These are phyloP conservation scores for Ogataea ganodermae DNA, from an alignment of 805 yeast genomes.

Conservation along the genomic window DNA sequence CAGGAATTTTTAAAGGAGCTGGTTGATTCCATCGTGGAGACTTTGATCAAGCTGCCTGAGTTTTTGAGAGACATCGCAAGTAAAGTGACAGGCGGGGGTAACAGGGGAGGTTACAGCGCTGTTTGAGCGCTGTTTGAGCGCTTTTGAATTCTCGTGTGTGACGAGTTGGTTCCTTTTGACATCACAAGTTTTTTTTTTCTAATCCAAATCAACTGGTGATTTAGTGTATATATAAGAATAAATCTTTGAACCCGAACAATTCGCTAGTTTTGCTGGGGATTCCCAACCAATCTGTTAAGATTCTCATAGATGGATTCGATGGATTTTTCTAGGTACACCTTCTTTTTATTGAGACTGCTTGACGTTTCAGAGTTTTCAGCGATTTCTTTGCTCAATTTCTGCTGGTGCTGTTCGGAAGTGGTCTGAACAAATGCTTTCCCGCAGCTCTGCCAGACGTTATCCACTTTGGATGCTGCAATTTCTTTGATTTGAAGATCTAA, in stretches of 20 bases:
- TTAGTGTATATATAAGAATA: slow-evolving; percentile 7
- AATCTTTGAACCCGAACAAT: neutral
- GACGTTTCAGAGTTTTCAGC: slow-evolving; percentile 57
- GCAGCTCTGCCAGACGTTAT: slow-evolving; percentile 77
- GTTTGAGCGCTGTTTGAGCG: slow-evolving; percentile 55
- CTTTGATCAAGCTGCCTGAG: slow-evolving; percentile 60
- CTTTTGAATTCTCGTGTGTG: no score
- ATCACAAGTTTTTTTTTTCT: neutral
- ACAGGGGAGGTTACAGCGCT: slow-evolving; percentile 92
- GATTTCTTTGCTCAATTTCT: slow-evolving; percentile 52
- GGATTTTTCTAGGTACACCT: slow-evolving; percentile 72
- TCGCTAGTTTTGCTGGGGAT: slow-evolving; percentile 5
- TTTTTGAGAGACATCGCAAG: slow-evolving; percentile 67
- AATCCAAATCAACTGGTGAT: neutral
- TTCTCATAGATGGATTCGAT: slow-evolving; percentile 70
- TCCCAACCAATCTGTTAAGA: slow-evolving; percentile 41
- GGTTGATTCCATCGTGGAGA: slow-evolving; percentile 62
- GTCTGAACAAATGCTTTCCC: slow-evolving; percentile 71
- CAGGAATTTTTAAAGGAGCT: slow-evolving; percentile 75
- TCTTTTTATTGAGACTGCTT: slow-evolving; percentile 64
- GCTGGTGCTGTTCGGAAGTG: slow-evolving; percentile 47
- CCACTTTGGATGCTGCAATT: slow-evolving; percentile 45
- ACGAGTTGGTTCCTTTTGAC: neutral
- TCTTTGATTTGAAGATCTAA: slow-evolving; percentile 60
- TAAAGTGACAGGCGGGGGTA: slow-evolving; percentile 61